These are phyloP conservation scores for Macadamia integrifolia DNA, from an alignment of 164 flowering plant genomes.

Conservation along the genomic window DNA sequence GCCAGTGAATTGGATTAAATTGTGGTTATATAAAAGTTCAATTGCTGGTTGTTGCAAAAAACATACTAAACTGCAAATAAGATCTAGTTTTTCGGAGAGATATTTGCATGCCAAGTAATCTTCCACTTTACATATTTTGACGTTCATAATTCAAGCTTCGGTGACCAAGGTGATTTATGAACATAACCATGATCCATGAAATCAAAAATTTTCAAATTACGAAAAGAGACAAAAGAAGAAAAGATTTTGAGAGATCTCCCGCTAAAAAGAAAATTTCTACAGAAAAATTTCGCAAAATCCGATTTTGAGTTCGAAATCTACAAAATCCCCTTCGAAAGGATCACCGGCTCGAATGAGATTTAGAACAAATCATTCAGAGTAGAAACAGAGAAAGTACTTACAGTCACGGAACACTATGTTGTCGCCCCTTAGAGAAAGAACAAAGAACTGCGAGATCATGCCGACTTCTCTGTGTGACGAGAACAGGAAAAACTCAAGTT, in stretches of 20 bases:
- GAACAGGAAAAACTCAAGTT: background rate
- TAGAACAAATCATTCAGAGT: no score
- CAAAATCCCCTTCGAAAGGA: background rate
- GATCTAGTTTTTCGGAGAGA: background rate
- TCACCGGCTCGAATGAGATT: background rate
- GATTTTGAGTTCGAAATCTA: background rate
- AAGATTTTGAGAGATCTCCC: no score
- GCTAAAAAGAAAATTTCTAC: no score
- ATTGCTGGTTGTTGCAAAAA: no score
- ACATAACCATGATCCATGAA: background rate
- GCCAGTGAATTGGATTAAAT: no score
- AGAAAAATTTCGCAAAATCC: no score
- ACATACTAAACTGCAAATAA: no score
- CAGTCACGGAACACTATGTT: constrained; percentile 91
- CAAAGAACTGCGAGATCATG: constrained; percentile 93
- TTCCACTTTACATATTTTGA: background rate
- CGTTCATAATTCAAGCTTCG: background rate
- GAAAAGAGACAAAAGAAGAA: background rate
- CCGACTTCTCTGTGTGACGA: background rate
- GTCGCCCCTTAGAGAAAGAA: constrained; percentile 86
- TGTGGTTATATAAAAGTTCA: no score
- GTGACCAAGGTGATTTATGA: background rate
- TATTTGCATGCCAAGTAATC: background rate
- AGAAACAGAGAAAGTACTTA: constrained; percentile 27
- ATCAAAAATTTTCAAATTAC: background rate